Base-by-base conservation (phyloP, 148 eudicot genomes). In the Diospyros lotus region DNA sequence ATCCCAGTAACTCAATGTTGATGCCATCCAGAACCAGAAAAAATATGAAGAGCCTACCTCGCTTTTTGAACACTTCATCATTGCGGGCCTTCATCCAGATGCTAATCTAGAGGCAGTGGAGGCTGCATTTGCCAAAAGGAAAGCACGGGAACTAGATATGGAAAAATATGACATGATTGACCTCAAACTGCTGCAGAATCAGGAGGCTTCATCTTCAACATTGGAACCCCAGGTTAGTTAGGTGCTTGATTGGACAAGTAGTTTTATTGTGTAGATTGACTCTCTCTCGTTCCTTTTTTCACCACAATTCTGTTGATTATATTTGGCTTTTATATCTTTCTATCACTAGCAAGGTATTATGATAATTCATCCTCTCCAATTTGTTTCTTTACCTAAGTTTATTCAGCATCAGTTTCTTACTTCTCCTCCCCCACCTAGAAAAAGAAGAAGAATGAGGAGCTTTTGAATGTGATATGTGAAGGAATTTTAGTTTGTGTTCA, bases 191-290 rank as follows among this genome's bases (percentile, higher is more conserved):
- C 73, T 77, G 70, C 84, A 84, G 71, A 40, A 79, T 73, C 63
- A 56, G 58, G 86, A 80, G 39, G 82, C 94, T 79, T 77, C 87
- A 79, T 79, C 83, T 64, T 91, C 97, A 54, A 71, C 81, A 28
- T 43, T 91, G 82, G 97, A 92, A 79, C 96, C 99, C 82, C 91
- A 94, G 98, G 98, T 94, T 76, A 73, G 98, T 94, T 76, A 73
- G 72, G 63, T 48, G 68, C 76, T 59, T 69, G 44, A 75, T 3
- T 56, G 39, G 6, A 63, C 46, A 65, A 64, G 39, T 46, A 5
- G 15, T 28, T 43, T n/a, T 18, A 39, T 58, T 12, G 53, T 15
- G n/a, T 51, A 43, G 46, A 4, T 52, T 9, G 10, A 2, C 38
- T 14, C 45, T 71, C 18, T 59, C 18, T 38, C 76, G 52, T 45